Evolutionary conservation across 192 early-diverging fungal genomes (phyloP).

Genomic region (Linnemannia zychae): DNA sequence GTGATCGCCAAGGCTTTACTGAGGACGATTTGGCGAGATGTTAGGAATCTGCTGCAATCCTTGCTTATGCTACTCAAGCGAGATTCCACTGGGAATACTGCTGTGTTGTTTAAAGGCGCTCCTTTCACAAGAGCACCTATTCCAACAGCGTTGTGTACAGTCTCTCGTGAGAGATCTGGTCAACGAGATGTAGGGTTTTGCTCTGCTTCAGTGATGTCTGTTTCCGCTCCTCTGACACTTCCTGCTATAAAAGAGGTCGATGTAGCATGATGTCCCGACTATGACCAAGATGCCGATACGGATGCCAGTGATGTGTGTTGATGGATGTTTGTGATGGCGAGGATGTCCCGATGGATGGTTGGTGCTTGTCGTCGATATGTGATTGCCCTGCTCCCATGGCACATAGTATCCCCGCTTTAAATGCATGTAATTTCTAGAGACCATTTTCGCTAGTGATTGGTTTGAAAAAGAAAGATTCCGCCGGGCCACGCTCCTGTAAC

Average conservation of each 20-base stretch:
- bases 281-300: neutral
- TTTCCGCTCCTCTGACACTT: neutral
- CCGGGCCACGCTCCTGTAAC: constrained; percentile 8
- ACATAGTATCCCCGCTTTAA: neutral
- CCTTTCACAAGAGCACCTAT: neutral
- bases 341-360: constrained; percentile 11
- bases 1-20: neutral
- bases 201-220: neutral
- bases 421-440: constrained; percentile 3
- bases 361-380: neutral
- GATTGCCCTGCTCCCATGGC: neutral
- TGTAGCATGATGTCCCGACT: neutral
- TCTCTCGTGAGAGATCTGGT: neutral
- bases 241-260: neutral
- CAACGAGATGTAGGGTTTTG: neutral
- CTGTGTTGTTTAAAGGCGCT: neutral
- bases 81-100: neutral
- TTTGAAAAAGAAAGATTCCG: constrained; percentile 8
- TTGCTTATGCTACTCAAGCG: neutral
- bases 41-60: neutral
- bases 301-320: neutral
- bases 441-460: constrained; percentile 21
- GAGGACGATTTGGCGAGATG: neutral
- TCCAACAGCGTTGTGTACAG: neutral
- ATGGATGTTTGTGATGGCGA: constrained; percentile 8